Evolutionary conservation across 768 basidiomycete genomes (phyloP).

Genomic region (Trametes cingulata): DNA sequence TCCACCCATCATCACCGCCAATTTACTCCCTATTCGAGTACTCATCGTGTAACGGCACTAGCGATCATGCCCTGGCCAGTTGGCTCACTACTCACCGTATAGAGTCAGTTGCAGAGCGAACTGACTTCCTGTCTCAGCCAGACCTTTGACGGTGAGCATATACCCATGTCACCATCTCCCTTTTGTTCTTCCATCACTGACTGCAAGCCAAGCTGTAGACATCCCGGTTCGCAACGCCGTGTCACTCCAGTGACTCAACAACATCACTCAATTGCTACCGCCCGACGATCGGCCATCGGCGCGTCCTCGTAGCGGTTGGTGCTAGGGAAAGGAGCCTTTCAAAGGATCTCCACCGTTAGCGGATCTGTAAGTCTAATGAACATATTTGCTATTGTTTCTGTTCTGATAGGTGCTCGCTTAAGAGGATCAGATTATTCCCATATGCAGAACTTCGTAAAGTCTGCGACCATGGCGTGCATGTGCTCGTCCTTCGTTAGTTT

Average conservation of each 20-base stretch:
- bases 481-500: background rate
- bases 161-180: too few relatives aligned
- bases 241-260: background rate
- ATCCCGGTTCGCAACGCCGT: background rate
- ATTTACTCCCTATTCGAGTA: too few relatives aligned
- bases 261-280: background rate
- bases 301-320: background rate
- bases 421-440: background rate
- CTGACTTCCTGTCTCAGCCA: too few relatives aligned
- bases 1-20: too few relatives aligned
- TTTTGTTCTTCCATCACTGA: too few relatives aligned
- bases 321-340: background rate
- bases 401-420: background rate
- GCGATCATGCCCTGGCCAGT: too few relatives aligned
- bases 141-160: too few relatives aligned
- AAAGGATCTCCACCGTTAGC: background rate
- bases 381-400: background rate
- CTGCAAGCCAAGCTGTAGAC: background rate
- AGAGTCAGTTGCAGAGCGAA: too few relatives aligned
- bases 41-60: too few relatives aligned
- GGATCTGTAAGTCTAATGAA: background rate
- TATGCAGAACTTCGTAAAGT: background rate
- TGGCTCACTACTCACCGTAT: too few relatives aligned
- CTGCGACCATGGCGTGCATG: background rate
- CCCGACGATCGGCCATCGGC: background rate